These are phyloP conservation scores for Dothistroma pini DNA, from an alignment of 2,329 filamentous ascomycete genomes.

Conservation along the genomic window DNA sequence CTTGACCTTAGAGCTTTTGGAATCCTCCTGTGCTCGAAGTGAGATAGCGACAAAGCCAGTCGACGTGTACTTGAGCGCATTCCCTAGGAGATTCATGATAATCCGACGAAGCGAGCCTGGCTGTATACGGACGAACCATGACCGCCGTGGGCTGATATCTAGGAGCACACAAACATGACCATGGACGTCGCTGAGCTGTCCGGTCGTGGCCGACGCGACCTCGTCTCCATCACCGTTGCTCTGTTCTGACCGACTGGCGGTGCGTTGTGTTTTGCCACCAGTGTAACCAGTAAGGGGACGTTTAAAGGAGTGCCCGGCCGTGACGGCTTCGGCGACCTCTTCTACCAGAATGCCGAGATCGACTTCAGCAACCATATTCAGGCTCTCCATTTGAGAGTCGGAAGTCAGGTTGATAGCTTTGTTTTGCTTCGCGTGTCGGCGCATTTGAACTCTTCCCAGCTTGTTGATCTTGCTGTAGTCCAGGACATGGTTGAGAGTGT, in stretches of 20 bases:
- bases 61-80: slow-evolving; percentile 48
- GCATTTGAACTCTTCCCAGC: slow-evolving; percentile 26
- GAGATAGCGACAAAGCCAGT: slow-evolving; percentile 41
- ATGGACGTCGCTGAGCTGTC: not conserved
- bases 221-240: not conserved
- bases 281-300: slow-evolving; percentile 18
- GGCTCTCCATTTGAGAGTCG: slow-evolving; percentile 24
- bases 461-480: slow-evolving; percentile 45
- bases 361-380: slow-evolving; percentile 36
- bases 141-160: slow-evolving; percentile 38
- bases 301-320: slow-evolving; percentile 48
- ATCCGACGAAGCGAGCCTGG: slow-evolving; percentile 46
- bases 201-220: not conserved
- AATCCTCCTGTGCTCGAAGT: slow-evolving; percentile 31
- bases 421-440: slow-evolving; percentile 25
- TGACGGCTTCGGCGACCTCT: slow-evolving; percentile 55
- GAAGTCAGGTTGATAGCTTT: slow-evolving; percentile 29
- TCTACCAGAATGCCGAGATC: slow-evolving; percentile 48
- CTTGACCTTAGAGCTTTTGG: slow-evolving; percentile 15
- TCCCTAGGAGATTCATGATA: slow-evolving; percentile 47
- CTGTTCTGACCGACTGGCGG: not conserved
- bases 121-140: slow-evolving; percentile 46
- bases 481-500: slow-evolving; percentile 45
- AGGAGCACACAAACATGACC: slow-evolving; percentile 41
- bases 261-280: not conserved